Base-by-base conservation (phyloP, 768 basidiomycete species). In the Strobilomyces confusus region DNA sequence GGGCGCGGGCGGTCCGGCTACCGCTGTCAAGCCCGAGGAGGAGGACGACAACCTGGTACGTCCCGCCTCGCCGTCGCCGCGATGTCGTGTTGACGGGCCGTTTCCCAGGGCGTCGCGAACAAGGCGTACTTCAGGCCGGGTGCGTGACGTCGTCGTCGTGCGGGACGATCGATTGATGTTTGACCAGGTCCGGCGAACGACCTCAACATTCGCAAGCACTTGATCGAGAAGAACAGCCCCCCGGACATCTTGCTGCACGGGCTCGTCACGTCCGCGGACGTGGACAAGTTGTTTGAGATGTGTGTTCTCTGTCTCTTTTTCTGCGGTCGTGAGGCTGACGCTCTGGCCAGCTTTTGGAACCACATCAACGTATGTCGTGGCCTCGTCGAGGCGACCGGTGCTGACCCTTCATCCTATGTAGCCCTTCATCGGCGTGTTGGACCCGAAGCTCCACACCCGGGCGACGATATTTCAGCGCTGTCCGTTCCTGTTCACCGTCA, bases 401-500 rank as follows among this genome's bases (percentile, higher is more conserved):
- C 44, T 61, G 26, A 66, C 36, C 1, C n/a, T 22, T 2, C 38
- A 1, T 47, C 25, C 41, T 43, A 15, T 55, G 42, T 33, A 67
- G 80, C 80, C 83, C 1, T 84, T 83, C 58, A 78, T 94, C 17
- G 87, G 87, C 3, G 70, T 94, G 22, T 76, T 95, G 12, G 92
- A 94, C 67, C 85, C 84, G 11, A 83, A 81, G 7, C 73, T 95
- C 15, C 93, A 95, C 63, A 92, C 87, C 0, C 83, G 90, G 11
- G 80, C 83, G 7, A 79, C 82, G 4, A 89, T 87, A 11, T 92
- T 89, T 60, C 81, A 87, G 19, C 77, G 93, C 49, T 91, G 89
- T 61, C 92, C 93, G 0, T 95, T 94, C 75, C 75, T 95, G 32
- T 92, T 93, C 68, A 95, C 92, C 43, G 90, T 92, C 54, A 78